phyloP scores from a whole-genome alignment of 352 stramenopile species.

The Phytophthora chlamydospora region DNA sequence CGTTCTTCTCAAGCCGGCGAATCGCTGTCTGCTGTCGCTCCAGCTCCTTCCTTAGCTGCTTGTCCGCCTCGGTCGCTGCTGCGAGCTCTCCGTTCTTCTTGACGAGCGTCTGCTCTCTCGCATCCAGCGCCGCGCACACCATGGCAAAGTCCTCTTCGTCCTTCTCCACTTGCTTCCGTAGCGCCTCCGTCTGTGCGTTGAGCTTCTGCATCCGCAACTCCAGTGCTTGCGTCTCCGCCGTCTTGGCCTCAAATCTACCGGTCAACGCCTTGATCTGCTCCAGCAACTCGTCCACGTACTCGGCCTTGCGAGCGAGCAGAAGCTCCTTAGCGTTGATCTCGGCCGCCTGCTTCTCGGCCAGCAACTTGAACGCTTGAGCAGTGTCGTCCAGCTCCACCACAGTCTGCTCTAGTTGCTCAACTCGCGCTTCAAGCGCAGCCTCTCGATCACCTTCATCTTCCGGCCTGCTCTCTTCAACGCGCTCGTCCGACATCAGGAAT shows the following conservation, averaged over 20 bases:
- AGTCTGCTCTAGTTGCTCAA: conserved; percentile 21
- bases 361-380: conserved; percentile 49
- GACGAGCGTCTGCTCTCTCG: conserved; percentile 50
- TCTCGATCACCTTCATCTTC: conserved; percentile 5
- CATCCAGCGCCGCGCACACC: conserved; percentile 56
- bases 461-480: not conserved
- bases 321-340: conserved; percentile 78
- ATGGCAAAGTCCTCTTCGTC: conserved; percentile 75
- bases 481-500: conserved; percentile 21
- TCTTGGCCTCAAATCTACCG: conserved; percentile 14
- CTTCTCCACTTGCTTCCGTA: conserved; percentile 58
- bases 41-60: conserved; percentile 50
- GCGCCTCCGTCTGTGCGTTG: conserved; percentile 36
- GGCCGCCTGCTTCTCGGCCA: conserved; percentile 60
- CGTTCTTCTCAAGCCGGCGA: conserved; percentile 53
- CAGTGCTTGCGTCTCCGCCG: conserved; percentile 20
- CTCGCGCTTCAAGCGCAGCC: conserved; percentile 10
- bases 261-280: conserved; percentile 46
- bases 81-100: conserved; percentile 49
- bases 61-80: conserved; percentile 33
- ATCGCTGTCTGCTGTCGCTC: conserved; percentile 45
- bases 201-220: conserved; percentile 28
- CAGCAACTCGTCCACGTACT: conserved; percentile 67
- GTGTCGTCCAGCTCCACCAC: conserved; percentile 36
- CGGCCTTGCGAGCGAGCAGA: conserved; percentile 57